A percentile compares a stretch with the other conserved stretches of the same genome.
Conservation (phyloP, 164 flowering plant species). For the Brasenia schreberi region DNA sequence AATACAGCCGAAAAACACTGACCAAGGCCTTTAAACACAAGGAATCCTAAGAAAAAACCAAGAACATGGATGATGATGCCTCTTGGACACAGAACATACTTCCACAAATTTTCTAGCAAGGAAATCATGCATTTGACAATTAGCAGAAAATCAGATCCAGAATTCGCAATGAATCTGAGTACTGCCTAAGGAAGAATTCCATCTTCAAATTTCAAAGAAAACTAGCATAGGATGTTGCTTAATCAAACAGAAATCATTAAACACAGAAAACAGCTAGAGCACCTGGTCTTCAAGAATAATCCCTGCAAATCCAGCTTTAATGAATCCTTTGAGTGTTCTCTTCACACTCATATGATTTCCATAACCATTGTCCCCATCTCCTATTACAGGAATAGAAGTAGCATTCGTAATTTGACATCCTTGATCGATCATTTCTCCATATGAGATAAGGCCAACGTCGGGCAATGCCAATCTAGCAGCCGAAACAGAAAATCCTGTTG, state of each 20-base stretch:
- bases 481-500: slow-evolving; percentile 79
- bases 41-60: no score
- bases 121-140: not conserved
- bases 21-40: no score
- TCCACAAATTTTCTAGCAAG: not conserved
- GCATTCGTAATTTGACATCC: slow-evolving; percentile 75
- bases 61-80: no score
- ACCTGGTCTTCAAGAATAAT: slow-evolving; percentile 96
- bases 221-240: not conserved
- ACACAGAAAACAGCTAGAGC: not conserved
- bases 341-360: slow-evolving; percentile 98
- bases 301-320: slow-evolving; percentile 87
- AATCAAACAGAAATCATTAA: not conserved
- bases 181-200: not conserved
- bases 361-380: slow-evolving; percentile 96
- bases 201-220: not conserved
- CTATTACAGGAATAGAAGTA: slow-evolving; percentile 87
- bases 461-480: slow-evolving; percentile 87
- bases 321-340: slow-evolving; percentile 86
- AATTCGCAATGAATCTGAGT: not conserved
- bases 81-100: no score
- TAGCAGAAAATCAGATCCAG: not conserved
- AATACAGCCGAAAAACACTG: no score
- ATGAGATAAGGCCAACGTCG: slow-evolving; percentile 76
- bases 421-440: slow-evolving; percentile 93